Evolutionary conservation across 202 grass and related monocot genomes (phyloP).

Genomic region (Zizania palustris): DNA sequence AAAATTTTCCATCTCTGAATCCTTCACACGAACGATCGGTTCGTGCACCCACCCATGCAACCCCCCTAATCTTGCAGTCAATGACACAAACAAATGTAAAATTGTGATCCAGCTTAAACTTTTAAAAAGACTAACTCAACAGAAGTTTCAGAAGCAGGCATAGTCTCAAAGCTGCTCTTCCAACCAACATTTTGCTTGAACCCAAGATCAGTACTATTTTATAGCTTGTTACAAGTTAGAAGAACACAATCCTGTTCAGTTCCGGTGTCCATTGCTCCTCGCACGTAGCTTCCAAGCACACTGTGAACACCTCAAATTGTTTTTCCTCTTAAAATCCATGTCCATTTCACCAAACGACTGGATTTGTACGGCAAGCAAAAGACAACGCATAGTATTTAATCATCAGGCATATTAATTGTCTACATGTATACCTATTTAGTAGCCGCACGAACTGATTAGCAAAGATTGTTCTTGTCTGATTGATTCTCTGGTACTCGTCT

Average conservation of each 20-base stretch:
- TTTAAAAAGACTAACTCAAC: background rate
- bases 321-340: slow-evolving; percentile 2
- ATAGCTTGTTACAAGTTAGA: too few relatives aligned
- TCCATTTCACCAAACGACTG: slow-evolving; percentile 36
- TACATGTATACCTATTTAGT: background rate
- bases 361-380: slow-evolving; percentile 48
- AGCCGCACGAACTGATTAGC: slow-evolving; percentile 42
- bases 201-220: too few relatives aligned
- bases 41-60: slow-evolving; percentile 20
- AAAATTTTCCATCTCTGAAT: background rate
- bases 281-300: slow-evolving; percentile 63
- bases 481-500: slow-evolving; percentile 31
- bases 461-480: slow-evolving; percentile 37
- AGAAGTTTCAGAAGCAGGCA: too few relatives aligned
- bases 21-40: slow-evolving; percentile 21
- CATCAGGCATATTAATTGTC: background rate
- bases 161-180: too few relatives aligned
- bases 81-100: background rate
- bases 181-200: too few relatives aligned
- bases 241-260: slow-evolving; percentile 1
- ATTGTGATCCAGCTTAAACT: background rate
- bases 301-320: background rate
- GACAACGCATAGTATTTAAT: slow-evolving; percentile 30
- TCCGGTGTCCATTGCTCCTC: slow-evolving; percentile 34
- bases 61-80: slow-evolving; percentile 2